These are phyloP conservation scores for Astragalus membranaceus DNA, from an alignment of 306 rosid species.

Conservation along the genomic window DNA sequence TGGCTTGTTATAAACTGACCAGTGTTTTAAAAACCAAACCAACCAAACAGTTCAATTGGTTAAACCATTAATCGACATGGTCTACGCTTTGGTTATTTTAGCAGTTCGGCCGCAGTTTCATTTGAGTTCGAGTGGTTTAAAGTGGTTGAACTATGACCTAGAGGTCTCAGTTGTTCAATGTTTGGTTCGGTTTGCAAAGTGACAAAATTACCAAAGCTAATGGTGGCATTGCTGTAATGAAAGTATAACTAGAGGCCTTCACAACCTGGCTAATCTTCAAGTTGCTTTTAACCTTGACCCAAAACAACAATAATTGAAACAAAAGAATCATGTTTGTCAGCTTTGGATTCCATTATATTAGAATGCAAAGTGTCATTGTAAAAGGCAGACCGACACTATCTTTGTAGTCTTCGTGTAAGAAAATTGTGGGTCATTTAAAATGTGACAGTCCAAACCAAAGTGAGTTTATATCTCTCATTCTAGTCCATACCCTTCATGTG, in stretches of 20 bases:
- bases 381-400: background rate
- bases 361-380: background rate
- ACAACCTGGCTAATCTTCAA: background rate
- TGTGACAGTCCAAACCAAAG: background rate
- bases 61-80: too few relatives aligned
- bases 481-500: conserved; percentile 7
- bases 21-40: too few relatives aligned
- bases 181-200: too few relatives aligned
- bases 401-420: background rate
- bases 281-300: background rate
- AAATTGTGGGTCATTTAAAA: conserved; percentile 18
- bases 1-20: background rate
- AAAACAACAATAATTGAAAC: too few relatives aligned
- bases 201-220: too few relatives aligned
- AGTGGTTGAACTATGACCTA: too few relatives aligned
- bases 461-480: background rate
- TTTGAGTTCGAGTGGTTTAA: too few relatives aligned
- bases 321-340: background rate
- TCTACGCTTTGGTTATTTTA: too few relatives aligned
- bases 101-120: too few relatives aligned
- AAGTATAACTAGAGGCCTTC: background rate
- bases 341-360: conserved; percentile 4
- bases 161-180: too few relatives aligned
- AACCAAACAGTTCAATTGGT: too few relatives aligned
- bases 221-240: background rate